Evolutionary conservation across 1,139 yeast species (phyloP).

Genomic region (Blastobotrys elegans): DNA sequence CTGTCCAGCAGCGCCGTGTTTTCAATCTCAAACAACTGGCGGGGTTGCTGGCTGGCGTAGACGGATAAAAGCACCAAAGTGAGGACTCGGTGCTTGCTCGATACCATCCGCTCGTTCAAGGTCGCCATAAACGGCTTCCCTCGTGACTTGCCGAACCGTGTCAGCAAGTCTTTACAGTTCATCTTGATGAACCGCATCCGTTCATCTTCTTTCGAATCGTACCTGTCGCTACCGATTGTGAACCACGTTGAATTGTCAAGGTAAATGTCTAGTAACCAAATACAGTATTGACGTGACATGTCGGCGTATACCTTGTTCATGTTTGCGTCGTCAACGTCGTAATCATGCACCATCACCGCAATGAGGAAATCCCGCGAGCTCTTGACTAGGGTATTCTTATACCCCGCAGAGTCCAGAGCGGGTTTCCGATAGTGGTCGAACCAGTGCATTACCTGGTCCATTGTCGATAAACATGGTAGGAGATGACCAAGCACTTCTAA

Average conservation of each 20-base stretch:
- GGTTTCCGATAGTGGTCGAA: slow-evolving; percentile 47
- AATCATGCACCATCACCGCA: slow-evolving; percentile 31
- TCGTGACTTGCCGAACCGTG: slow-evolving; percentile 39
- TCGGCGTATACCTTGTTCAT: slow-evolving; percentile 20
- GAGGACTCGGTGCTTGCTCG: slow-evolving; percentile 36
- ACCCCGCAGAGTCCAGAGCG: slow-evolving; percentile 61
- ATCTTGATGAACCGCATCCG: slow-evolving; percentile 44
- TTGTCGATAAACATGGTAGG: slow-evolving; percentile 39
- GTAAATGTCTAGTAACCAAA: slow-evolving; percentile 24
- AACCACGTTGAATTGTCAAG: slow-evolving; percentile 18
- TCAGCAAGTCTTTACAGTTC: slow-evolving; percentile 42
- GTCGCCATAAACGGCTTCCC: slow-evolving; percentile 37
- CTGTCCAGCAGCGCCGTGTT: slow-evolving; percentile 41
- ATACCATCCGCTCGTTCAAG: slow-evolving; percentile 35
- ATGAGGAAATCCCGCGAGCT: slow-evolving; percentile 43
- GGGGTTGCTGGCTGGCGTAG: slow-evolving; percentile 30
- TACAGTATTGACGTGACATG: slow-evolving; percentile 16
- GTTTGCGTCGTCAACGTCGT: slow-evolving; percentile 23
- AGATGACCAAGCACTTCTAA: slow-evolving; percentile 41
- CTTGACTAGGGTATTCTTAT: slow-evolving; percentile 35
- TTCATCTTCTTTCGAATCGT: slow-evolving; percentile 37
- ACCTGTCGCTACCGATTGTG: slow-evolving; percentile 10
- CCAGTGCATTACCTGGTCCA: slow-evolving; percentile 47
- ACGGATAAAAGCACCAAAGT: slow-evolving; percentile 36
- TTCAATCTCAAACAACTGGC: slow-evolving; percentile 36